phyloP scores from a whole-genome alignment of 2,329 filamentous ascomycete genomes.

The Pyricularia pennisetigena region DNA sequence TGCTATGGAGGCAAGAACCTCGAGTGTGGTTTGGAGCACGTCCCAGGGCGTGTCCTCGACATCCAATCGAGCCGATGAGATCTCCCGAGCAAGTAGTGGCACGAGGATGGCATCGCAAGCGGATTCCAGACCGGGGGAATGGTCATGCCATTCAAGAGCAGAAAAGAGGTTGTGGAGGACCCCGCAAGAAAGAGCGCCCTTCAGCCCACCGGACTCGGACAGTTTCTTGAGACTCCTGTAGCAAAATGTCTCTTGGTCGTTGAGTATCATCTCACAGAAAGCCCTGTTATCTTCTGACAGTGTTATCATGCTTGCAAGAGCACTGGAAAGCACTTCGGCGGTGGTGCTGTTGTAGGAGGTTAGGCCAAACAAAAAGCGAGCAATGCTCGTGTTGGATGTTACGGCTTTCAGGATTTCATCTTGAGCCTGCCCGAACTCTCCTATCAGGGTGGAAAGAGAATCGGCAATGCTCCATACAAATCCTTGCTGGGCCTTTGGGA shows the following conservation, averaged over 20 bases:
- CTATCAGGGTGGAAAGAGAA: constrained; percentile 42
- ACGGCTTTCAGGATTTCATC: constrained; percentile 50
- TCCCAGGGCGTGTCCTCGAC: constrained; percentile 14
- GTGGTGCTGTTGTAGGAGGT: constrained; percentile 29
- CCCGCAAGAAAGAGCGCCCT: constrained; percentile 47
- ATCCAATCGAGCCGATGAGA: constrained; percentile 15
- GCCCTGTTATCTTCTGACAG: constrained; percentile 50
- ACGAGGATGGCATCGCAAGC: constrained; percentile 41
- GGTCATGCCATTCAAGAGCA: constrained; percentile 41
- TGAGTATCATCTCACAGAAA: constrained; percentile 42
- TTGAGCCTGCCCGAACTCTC: constrained; percentile 45
- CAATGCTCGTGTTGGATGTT: constrained; percentile 35
- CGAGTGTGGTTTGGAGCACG: constrained; percentile 44
- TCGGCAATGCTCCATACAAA: constrained; percentile 43
- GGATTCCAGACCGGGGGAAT: constrained; percentile 34
- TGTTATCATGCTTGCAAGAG: constrained; percentile 44
- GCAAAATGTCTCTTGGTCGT: constrained; percentile 33
- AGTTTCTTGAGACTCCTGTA: constrained; percentile 40
- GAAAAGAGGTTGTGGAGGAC: constrained; percentile 54
- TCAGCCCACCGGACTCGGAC: constrained; percentile 34
- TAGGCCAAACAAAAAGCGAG: constrained; percentile 45
- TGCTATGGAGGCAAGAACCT: constrained; percentile 55
- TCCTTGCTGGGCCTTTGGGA: constrained; percentile 41
- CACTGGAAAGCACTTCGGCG: constrained; percentile 33
- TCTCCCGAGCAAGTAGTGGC: constrained; percentile 28